These are phyloP conservation scores for Alternaria arbusti DNA, from an alignment of 2,329 filamentous ascomycete species.

Conservation along the genomic window DNA sequence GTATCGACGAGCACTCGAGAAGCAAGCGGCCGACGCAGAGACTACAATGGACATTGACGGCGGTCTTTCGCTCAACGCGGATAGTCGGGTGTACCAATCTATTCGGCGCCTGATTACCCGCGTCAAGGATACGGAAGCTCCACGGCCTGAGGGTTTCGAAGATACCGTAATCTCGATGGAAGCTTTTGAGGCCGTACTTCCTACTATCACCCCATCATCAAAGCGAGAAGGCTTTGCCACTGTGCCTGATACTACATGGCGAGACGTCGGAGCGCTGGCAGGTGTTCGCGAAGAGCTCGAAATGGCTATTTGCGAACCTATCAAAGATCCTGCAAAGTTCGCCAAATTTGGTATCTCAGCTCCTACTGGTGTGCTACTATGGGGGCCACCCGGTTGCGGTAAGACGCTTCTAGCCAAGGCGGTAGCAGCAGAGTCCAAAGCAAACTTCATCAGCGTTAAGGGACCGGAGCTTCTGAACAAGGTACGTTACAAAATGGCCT, in stretches of 20 bases:
- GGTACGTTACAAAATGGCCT: constrained; percentile 26
- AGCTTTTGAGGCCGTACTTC: constrained; percentile 77
- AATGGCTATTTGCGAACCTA: constrained; percentile 87
- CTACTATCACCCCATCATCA: constrained; percentile 77
- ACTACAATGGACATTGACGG: constrained; percentile 62
- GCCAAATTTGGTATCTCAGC: constrained; percentile 77
- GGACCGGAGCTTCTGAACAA: constrained; percentile 97
- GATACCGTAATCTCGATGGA: constrained; percentile 65
- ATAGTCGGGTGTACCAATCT: constrained; percentile 26
- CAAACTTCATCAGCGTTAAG: constrained; percentile 98
- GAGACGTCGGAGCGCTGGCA: constrained; percentile 84
- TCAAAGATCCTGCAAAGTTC: constrained; percentile 81
- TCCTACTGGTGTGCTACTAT: constrained; percentile 87
- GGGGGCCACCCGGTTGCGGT: constrained; percentile 95
- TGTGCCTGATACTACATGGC: constrained; percentile 91
- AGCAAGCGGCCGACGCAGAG: constrained; percentile 42
- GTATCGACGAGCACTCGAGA: constrained; percentile 61
- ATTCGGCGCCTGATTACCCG: constrained; percentile 58
- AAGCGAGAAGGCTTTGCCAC: constrained; percentile 95
- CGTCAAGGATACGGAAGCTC: constrained; percentile 54
- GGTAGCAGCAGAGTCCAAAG: constrained; percentile 91
- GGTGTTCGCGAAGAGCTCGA: constrained; percentile 81
- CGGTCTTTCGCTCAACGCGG: constrained; percentile 19
- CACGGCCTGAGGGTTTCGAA: constrained; percentile 61
- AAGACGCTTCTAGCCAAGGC: constrained; percentile 97